Base-by-base conservation (phyloP, 2,329 filamentous ascomycete species). In the Emmonsiellopsis sp. region DNA sequence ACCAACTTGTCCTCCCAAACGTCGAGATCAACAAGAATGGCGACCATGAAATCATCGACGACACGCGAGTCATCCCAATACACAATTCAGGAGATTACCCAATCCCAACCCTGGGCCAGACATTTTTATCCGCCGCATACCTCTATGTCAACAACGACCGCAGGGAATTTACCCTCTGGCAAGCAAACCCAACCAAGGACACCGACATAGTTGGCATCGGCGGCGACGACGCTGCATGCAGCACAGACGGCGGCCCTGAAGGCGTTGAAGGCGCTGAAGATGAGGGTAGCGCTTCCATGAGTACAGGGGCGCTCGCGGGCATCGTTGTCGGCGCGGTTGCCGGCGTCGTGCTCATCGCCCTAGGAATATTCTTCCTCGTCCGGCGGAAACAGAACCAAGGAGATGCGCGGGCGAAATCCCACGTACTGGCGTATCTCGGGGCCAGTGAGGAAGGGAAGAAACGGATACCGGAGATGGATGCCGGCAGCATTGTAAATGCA, bases 51-150 rank as follows among this genome's bases (percentile, higher is more conserved):
- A 11, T 36, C 33, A 8, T 33, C 49, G 42, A 52, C 32, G 13
- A 37, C 11, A 10, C 40, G 47, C 27, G 31, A 45, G 27, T 44
- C 43, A 36, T 55, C 51, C 37, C 40, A 32, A 5, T 55, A 11
- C 37, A 39, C 31, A 54, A 56, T 27, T 53, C 56, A 13, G 55
- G 42, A 7, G 21, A 9, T 7, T 6, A 61, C 21, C 57, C 64
- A 34, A 52, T 67, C 34, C 54, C 60, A 2, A 33, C 55, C 13
- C 43, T 69, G 6, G 66, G 65, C 21, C 54, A 58, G 21, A 56
- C 61, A 14, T 70, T 70, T 53, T 58, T 70, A 13, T 61, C 64
- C 6, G 54, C 60, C 11, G 62, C 63, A 1, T 68, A 69, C 43
- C 54, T 69, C 10, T 57, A 63, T 37, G 59, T 66, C 47, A 65